Evolutionary conservation across 2,329 filamentous ascomycete species (phyloP).

Genomic region (Monascus ruber): DNA sequence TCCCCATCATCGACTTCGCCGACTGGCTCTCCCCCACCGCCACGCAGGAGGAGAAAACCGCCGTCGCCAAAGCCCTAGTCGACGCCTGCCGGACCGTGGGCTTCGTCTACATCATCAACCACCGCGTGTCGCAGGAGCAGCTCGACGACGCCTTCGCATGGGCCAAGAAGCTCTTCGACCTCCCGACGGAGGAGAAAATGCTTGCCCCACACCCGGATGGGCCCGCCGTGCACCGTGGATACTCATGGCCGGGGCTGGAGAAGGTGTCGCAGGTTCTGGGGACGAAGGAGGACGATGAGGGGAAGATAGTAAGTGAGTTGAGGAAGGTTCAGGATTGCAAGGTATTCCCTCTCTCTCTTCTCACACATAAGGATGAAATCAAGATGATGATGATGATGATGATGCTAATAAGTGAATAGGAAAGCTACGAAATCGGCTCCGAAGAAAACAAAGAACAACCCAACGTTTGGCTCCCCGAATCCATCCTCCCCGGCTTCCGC

Average conservation of each 20-base stretch:
- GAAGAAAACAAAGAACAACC: constrained; percentile 31
- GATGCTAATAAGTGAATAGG: constrained; percentile 10
- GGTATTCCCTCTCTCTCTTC: constrained; percentile 17
- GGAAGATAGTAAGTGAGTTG: constrained; percentile 15
- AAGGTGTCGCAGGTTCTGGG: constrained; percentile 36
- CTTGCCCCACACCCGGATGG: constrained; percentile 35
- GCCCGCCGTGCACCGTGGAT: constrained; percentile 37
- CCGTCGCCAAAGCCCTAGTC: constrained; percentile 20
- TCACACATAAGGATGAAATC: background rate
- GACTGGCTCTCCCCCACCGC: constrained; percentile 13
- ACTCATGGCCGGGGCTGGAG: constrained; percentile 39
- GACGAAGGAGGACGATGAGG: constrained; percentile 25
- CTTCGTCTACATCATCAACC: constrained; percentile 33
- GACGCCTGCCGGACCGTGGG: constrained; percentile 25
- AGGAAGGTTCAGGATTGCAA: constrained; percentile 37
- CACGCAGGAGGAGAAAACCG: constrained; percentile 5
- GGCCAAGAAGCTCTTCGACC: constrained; percentile 29
- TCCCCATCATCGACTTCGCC: constrained; percentile 23
- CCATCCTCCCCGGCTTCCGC: constrained; percentile 34
- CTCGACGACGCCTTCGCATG: constrained; percentile 29
- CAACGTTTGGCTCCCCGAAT: constrained; percentile 40
- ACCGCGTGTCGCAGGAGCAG: constrained; percentile 23
- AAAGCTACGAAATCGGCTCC: constrained; percentile 38
- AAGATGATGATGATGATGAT: background rate
- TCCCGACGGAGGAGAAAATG: constrained; percentile 32